Conservation (phyloP, 495 filamentous ascomycete species). For the Immersiella caudata region DNA sequence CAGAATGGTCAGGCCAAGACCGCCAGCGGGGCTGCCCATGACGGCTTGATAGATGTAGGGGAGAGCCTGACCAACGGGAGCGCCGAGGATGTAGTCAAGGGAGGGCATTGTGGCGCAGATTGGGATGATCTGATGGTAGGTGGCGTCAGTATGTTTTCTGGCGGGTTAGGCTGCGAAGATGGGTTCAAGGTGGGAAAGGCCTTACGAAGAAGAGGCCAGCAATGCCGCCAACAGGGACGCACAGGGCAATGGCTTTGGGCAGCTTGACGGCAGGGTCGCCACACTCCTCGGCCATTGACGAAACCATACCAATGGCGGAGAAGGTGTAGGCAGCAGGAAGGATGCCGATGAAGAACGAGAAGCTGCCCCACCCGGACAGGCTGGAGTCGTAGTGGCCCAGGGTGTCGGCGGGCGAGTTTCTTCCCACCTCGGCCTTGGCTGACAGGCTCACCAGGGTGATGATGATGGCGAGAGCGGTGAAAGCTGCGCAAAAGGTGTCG, state of each 20-base stretch:
- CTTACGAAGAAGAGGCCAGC: conserved; percentile 63
- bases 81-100: conserved; percentile 50
- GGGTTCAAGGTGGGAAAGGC: not conserved
- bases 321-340: conserved; percentile 56
- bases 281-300: conserved; percentile 59
- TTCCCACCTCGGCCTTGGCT: conserved; percentile 54
- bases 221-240: conserved; percentile 60
- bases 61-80: conserved; percentile 62
- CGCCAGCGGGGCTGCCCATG: conserved; percentile 63
- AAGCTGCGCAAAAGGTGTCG: conserved; percentile 62
- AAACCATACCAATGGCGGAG: conserved; percentile 65
- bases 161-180: conserved; percentile 3
- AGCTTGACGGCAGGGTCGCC: conserved; percentile 59
- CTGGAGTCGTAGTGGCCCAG: conserved; percentile 56
- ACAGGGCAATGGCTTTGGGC: conserved; percentile 61
- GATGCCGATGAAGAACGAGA: conserved; percentile 61
- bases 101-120: conserved; percentile 66
- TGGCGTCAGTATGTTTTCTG: too few species aligned
- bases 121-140: conserved; percentile 47
- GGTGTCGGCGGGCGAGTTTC: conserved; percentile 46
- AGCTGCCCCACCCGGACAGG: conserved; percentile 54
- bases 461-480: conserved; percentile 58
- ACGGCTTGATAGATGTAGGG: conserved; percentile 60
- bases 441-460: conserved; percentile 60
- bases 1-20: conserved; percentile 72